phyloP scores from a whole-genome alignment of 805 yeast species.

The Blastobotrys peoriensis region DNA sequence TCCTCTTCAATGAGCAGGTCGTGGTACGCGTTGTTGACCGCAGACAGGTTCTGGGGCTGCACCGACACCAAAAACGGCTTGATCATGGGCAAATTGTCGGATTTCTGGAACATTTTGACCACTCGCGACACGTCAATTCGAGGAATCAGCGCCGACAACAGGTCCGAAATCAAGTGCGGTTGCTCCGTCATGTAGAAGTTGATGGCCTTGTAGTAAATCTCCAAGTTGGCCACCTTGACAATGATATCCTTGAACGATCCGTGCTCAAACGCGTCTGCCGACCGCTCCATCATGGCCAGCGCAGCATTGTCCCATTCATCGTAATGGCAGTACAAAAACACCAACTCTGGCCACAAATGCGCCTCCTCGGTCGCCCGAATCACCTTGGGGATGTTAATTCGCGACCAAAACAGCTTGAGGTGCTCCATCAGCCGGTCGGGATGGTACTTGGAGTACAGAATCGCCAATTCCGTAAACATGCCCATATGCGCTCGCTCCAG shows the following conservation, averaged over 20 bases:
- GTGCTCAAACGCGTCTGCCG: slow-evolving; percentile 91
- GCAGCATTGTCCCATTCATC: slow-evolving; percentile 99
- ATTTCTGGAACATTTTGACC: slow-evolving; percentile 87
- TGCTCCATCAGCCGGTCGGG: slow-evolving; percentile 94
- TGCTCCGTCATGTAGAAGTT: slow-evolving; percentile 89
- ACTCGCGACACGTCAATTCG: slow-evolving; percentile 93
- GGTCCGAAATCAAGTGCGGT: slow-evolving; percentile 83
- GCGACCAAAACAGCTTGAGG: slow-evolving; percentile 94
- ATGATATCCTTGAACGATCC: slow-evolving; percentile 88
- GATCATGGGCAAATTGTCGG: slow-evolving; percentile 93
- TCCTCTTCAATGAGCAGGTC: slow-evolving; percentile 94
- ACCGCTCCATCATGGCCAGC: slow-evolving; percentile 89
- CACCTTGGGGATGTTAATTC: slow-evolving; percentile 96
- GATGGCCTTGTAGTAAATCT: slow-evolving; percentile 94
- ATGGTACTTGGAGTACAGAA: slow-evolving; percentile 81
- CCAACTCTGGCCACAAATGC: slow-evolving; percentile 93
- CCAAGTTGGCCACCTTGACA: slow-evolving; percentile 92
- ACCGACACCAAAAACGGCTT: slow-evolving; percentile 93
- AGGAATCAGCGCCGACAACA: slow-evolving; percentile 76
- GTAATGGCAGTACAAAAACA: slow-evolving; percentile 94
- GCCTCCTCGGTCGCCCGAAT: slow-evolving; percentile 89
- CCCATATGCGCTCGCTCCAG: slow-evolving; percentile 99
- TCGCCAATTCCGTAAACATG: slow-evolving; percentile 95
- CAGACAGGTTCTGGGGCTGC: slow-evolving; percentile 79
- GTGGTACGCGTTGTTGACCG: slow-evolving; percentile 93